phyloP scores from a whole-genome alignment of 345 rosid genomes.

The Rhodamnia rubescens region DNA sequence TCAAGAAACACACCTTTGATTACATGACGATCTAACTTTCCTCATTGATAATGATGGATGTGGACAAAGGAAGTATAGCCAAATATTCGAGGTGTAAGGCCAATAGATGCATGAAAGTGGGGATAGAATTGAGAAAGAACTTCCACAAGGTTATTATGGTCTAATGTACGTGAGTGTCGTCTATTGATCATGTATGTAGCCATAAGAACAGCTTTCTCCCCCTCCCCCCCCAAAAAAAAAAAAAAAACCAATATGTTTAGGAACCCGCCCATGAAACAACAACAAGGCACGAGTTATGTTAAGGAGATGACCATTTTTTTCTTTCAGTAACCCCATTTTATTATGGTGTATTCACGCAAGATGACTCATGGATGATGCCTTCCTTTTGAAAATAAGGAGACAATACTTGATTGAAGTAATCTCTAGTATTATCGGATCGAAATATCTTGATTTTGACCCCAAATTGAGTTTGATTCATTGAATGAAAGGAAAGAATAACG shows the following conservation, averaged over 20 bases:
- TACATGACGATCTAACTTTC: no score
- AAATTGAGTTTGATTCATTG: not conserved
- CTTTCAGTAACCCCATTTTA: not conserved
- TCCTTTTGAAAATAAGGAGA: not conserved
- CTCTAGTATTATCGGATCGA: not conserved
- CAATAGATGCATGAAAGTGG: not conserved
- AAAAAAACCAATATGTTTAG: not conserved
- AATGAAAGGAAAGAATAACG: not conserved
- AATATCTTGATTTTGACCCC: no score
- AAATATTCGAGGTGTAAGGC: not conserved
- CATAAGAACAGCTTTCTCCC: not conserved
- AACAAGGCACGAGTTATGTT: not conserved
- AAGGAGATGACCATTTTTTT: not conserved
- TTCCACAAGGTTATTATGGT: not conserved
- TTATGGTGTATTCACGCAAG: not conserved
- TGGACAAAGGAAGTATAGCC: not conserved
- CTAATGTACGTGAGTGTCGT: not conserved
- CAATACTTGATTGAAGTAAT: not conserved
- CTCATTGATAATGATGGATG: not conserved
- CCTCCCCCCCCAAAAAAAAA: no score
- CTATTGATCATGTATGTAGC: not conserved
- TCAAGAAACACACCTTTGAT: not conserved
- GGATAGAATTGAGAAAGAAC: no score
- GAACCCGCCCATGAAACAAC: not conserved
- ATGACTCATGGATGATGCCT: not conserved